A percentile compares a stretch with the other conserved stretches of the same genome.
Conservation (phyloP, 2,329 filamentous ascomycete species). For the Juglanconis juglandina region DNA sequence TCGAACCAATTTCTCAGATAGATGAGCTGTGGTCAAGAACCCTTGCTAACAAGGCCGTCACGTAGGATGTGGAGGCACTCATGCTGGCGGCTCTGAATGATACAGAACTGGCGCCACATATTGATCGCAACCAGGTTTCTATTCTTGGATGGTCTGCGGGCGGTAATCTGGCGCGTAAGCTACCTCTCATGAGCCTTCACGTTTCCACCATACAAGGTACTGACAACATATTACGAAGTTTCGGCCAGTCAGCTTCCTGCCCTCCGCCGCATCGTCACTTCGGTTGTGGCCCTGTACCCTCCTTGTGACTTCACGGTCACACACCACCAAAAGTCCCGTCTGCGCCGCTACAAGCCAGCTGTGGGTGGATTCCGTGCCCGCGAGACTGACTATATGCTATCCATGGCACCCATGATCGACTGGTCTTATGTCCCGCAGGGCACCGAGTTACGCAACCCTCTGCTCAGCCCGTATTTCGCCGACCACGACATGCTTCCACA, state of each 20-base stretch:
- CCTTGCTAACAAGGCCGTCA: not conserved
- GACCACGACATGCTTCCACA: constrained; percentile 10
- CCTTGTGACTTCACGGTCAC: constrained; percentile 9
- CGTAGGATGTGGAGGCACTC: constrained; percentile 4
- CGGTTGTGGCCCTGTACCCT: constrained; percentile 11
- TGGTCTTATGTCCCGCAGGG: constrained; percentile 9
- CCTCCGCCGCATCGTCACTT: constrained; percentile 6
- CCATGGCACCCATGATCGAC: constrained; percentile 12
- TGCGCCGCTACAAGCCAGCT: constrained; percentile 8
- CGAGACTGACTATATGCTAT: constrained; percentile 14
- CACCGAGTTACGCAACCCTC: constrained; percentile 6
- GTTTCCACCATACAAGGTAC: fast-evolving
- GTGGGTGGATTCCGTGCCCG: constrained; percentile 10
- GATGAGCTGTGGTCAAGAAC: not conserved
- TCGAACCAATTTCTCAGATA: no score
- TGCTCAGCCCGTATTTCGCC: constrained; percentile 10
- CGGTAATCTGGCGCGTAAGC: constrained; percentile 6
- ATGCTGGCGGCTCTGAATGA: constrained; percentile 3
- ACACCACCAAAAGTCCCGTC: constrained; percentile 2
- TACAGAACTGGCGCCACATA: constrained; percentile 3
- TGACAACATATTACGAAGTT: not conserved
- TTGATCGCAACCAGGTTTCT: constrained; percentile 4
- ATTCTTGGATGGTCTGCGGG: constrained; percentile 9
- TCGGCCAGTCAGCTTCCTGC: constrained; percentile 6
- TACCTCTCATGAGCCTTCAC: not conserved